phyloP scores from a whole-genome alignment of 371 early-diverging fungal genomes.

The Entomophthora muscae region DNA sequence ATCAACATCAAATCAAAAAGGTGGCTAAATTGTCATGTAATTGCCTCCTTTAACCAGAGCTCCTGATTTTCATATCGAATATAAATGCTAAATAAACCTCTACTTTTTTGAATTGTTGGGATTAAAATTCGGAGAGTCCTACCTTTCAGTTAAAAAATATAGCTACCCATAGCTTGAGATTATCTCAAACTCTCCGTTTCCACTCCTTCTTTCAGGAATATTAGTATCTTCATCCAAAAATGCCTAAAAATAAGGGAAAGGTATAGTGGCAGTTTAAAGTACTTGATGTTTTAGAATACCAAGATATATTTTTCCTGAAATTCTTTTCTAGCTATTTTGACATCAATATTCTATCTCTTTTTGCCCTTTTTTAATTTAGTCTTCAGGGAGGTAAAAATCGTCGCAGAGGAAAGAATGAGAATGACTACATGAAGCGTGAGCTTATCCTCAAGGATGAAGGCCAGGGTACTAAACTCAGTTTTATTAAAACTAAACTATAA shows the following conservation, averaged over 20 bases:
- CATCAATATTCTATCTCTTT: not conserved
- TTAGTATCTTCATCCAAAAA: conserved; percentile 11
- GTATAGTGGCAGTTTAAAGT: conserved; percentile 15
- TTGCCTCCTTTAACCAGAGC: no score
- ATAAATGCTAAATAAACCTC: not conserved
- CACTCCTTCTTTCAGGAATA: not conserved
- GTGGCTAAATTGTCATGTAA: no score
- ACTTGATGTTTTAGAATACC: not conserved
- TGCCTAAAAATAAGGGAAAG: conserved; percentile 88
- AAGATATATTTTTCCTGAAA: not conserved
- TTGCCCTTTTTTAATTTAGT: not conserved
- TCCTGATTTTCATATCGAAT: no score
- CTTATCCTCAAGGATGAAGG: conserved; percentile 87
- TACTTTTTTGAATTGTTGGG: not conserved
- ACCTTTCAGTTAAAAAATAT: not conserved
- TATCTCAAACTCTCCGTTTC: not conserved
- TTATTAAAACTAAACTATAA: conserved; percentile 11
- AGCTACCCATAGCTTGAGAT: not conserved
- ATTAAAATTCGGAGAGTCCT: not conserved
- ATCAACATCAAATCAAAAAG: no score
- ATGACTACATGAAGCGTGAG: conserved; percentile 87
- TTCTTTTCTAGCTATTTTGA: not conserved
- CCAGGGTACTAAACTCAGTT: conserved; percentile 34
- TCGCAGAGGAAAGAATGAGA: conserved; percentile 94
- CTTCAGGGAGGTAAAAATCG: conserved; percentile 88